Percentiles rank a stretch among this genome's conserved stretches.
These are phyloP conservation scores for Clarireedia paspali DNA, from an alignment of 2,329 filamentous ascomycete genomes.

Conservation along the genomic window DNA sequence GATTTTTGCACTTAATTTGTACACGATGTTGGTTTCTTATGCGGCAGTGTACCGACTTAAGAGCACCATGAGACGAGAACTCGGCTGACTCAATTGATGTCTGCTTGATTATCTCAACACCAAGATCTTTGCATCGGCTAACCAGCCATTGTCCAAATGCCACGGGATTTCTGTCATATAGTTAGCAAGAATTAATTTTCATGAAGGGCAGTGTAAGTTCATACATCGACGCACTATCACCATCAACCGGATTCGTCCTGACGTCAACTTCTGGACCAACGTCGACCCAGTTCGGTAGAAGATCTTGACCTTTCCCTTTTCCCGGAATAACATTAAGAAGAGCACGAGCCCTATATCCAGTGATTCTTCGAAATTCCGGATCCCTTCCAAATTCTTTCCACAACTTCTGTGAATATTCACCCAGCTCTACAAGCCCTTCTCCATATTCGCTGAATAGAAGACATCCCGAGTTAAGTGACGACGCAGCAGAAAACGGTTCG, in stretches of 20 bases:
- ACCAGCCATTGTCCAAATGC: not conserved
- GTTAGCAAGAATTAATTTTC: not conserved
- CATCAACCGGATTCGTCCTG: not conserved
- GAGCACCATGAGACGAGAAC: not conserved
- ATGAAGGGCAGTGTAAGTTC: not conserved
- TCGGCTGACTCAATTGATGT: not conserved
- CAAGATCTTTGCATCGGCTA: not conserved
- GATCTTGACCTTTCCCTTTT: not conserved
- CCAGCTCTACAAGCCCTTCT: not conserved
- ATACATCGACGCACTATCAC: not conserved
- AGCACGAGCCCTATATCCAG: not conserved
- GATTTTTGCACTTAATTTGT: not conserved
- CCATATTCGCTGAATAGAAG: not conserved
- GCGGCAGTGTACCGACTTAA: not conserved
- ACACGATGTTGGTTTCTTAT: not conserved
- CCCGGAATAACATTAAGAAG: not conserved
- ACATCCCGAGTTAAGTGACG: not conserved
- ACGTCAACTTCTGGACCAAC: not conserved
- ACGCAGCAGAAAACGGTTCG: not conserved
- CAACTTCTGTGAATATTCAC: not conserved
- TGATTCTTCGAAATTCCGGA: not conserved
- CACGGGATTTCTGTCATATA: not conserved
- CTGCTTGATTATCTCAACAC: not conserved
- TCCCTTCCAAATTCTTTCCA: not conserved
- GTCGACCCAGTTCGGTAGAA: not conserved